Evolutionary conservation across 2,329 filamentous ascomycete genomes (phyloP), one percentile per base, ranked within the genome.

Genomic region (Diaporthe sp.): DNA sequence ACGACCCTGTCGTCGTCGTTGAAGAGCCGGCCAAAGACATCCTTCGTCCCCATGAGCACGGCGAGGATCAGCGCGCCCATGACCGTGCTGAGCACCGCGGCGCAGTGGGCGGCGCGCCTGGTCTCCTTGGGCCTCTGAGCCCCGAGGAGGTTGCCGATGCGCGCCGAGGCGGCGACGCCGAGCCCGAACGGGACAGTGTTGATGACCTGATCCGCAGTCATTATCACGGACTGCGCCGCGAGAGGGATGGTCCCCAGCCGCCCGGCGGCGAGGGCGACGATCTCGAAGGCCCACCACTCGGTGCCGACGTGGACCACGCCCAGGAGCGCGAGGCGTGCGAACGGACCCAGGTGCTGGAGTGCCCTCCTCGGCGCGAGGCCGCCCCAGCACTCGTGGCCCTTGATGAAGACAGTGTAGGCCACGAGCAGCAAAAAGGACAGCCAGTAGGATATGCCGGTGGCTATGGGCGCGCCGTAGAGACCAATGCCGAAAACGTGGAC

Each of bases 231-330:
- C 83, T 98, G 95, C 0, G 95, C 94, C 1, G 95, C 95, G 0
- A 98, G 88, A 0, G 94, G 90, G 46, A 95, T 90, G 0, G 94
- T 96, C 4, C 95, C 95, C 0, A 98, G 89, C 49, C 92, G 90
- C 1, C 95, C 95, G 7, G 95, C 95, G 2, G 94, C 94, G 0
- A 97, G 89, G 1, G 95, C 94, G 2, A 97, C 94, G 78, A 97
- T 96, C 84, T 97, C 95, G 79, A 98, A 98, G 0, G 95, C 95
- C 95, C 95, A 97, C 95, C 95, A 98, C 84, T 98, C 95, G 0
- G 95, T 97, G 4, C 94, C 95, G 7, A 98, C 94, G 78, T 97
- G 95, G 4, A 97, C 85, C 57, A 97, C 88, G 0, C 95, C 95
- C 0, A 97, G 86, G 19, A 93, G 84, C 0, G 95, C 94, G 4